Percentiles rank a stretch among this genome's conserved stretches.
Evolutionary conservation across 140 eudicot genomes (phyloP).

Genomic region (Flaveria floridana): DNA sequence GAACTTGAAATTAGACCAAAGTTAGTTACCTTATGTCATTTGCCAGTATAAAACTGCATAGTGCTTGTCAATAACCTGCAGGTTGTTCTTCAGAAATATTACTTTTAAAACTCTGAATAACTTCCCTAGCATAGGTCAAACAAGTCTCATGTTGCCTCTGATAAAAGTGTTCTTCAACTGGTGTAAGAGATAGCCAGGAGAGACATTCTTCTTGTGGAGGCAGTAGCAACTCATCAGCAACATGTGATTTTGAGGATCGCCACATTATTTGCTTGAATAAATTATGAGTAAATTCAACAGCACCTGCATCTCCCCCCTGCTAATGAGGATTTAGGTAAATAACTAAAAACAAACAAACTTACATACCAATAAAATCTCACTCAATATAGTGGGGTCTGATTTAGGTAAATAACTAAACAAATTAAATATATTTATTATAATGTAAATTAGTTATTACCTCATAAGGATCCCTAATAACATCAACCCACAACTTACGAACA

Average conservation of each 20-base stretch:
- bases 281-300: constrained; percentile 62
- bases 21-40: neutral
- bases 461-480: constrained; percentile 80
- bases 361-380: too few relatives aligned
- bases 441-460: constrained; percentile 55
- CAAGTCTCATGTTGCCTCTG: constrained; percentile 95
- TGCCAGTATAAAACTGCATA: constrained; percentile 5
- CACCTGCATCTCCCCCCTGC: constrained; percentile 77
- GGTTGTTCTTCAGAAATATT: constrained; percentile 38
- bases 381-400: neutral
- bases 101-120: constrained; percentile 55
- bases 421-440: neutral
- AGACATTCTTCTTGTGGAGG: constrained; percentile 92
- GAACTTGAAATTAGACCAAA: constrained; percentile 6
- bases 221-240: constrained; percentile 75
- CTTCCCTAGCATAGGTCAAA: constrained; percentile 69
- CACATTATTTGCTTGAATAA: constrained; percentile 80
- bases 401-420: neutral
- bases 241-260: constrained; percentile 81
- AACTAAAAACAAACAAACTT: neutral
- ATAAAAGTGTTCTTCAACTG: constrained; percentile 85
- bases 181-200: constrained; percentile 80
- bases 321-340: constrained; percentile 17
- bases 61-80: constrained; percentile 48
- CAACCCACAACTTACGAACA: constrained; percentile 76